These are phyloP conservation scores for Telopea speciosissima DNA, from an alignment of 177 flowering plant species.

Conservation along the genomic window DNA sequence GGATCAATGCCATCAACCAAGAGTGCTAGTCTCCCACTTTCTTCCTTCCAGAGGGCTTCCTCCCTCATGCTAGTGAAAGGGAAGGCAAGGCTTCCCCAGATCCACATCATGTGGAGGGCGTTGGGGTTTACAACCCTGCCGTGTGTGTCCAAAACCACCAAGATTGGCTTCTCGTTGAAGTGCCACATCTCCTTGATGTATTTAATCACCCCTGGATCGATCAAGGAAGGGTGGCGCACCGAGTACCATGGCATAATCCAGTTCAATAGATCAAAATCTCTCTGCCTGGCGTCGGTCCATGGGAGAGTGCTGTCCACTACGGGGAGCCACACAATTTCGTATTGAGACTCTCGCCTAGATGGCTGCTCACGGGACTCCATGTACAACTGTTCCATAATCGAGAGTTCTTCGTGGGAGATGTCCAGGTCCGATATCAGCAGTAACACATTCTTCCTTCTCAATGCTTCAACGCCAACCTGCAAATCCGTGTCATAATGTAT, in stretches of 20 bases:
- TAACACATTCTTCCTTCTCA: constrained; percentile 41
- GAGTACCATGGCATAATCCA: constrained; percentile 54
- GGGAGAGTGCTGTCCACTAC: constrained; percentile 25
- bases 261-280: constrained; percentile 31
- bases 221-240: constrained; percentile 35
- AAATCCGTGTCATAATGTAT: no score
- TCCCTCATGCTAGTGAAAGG: constrained; percentile 51
- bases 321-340: constrained; percentile 53
- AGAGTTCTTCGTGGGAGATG: constrained; percentile 38
- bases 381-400: constrained; percentile 33
- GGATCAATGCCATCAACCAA: constrained; percentile 47
- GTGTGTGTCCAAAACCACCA: constrained; percentile 58
- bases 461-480: constrained; percentile 37
- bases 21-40: constrained; percentile 52
- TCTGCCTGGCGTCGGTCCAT: constrained; percentile 25
- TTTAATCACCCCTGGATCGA: constrained; percentile 45
- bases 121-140: constrained; percentile 47
- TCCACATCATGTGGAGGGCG: constrained; percentile 69
- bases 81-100: constrained; percentile 62
- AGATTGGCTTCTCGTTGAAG: constrained; percentile 40
- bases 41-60: constrained; percentile 51
- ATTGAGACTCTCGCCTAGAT: constrained; percentile 21
- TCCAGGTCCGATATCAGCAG: constrained; percentile 38
- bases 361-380: constrained; percentile 22
- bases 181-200: constrained; percentile 61